phyloP scores from a whole-genome alignment of 1,284 basidiomycete genomes.

The Malassezia nana region DNA sequence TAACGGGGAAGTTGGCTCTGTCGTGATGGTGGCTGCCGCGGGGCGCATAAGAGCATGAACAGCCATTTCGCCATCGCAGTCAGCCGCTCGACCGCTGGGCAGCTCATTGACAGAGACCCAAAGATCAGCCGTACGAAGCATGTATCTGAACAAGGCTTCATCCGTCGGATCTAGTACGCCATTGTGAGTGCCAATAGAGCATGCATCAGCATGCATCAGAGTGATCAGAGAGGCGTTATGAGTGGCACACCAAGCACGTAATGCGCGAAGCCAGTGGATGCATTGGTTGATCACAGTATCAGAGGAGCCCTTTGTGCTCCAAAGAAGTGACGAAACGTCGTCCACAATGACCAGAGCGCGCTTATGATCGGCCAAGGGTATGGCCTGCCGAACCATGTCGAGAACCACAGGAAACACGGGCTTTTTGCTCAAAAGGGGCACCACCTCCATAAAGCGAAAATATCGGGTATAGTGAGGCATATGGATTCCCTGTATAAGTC shows the following conservation, averaged over 20 bases:
- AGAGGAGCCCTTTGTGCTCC: not conserved
- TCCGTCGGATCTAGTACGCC: conserved; percentile 9
- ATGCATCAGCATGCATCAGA: conserved; percentile 7
- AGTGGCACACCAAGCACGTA: conserved; percentile 1
- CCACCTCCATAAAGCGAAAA: conserved; percentile 4
- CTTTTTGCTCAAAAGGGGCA: not conserved
- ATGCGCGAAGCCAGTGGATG: not conserved
- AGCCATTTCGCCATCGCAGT: conserved; percentile 14
- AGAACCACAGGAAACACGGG: not conserved
- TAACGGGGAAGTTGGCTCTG: not conserved
- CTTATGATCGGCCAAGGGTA: not conserved
- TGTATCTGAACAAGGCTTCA: conserved; percentile 7
- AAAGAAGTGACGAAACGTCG: conserved; percentile 6
- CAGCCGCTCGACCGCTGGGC: conserved; percentile 15
- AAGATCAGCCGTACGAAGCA: conserved; percentile 14
- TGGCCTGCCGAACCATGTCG: not conserved
- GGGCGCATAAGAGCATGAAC: conserved; percentile 8
- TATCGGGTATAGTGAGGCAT: not conserved
- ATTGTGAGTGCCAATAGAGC: not conserved
- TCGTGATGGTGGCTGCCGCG: not conserved
- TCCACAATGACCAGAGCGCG: conserved; percentile 9
- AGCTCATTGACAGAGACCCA: conserved; percentile 16
- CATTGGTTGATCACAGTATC: not conserved
- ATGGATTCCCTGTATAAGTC: not conserved
- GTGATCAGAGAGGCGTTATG: conserved; percentile 5